A percentile compares a stretch with the other conserved stretches of the same genome.
These are phyloP conservation scores for Globisporangium takayamanum DNA, from an alignment of 352 stramenopile genomes.

Conservation along the genomic window DNA sequence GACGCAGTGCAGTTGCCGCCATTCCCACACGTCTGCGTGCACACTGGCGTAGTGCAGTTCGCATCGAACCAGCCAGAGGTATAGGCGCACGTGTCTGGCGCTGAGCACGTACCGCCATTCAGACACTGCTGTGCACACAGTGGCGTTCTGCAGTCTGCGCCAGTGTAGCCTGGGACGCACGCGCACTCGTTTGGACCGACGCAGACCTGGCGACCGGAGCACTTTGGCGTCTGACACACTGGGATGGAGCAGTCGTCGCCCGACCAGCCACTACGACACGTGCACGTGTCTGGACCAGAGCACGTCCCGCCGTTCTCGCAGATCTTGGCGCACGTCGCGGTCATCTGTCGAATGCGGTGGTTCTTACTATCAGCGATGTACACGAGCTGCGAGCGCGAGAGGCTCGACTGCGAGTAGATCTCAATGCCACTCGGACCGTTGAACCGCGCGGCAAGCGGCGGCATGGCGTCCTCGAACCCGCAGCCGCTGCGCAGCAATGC, in stretches of 20 bases:
- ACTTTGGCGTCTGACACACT: conserved; percentile 40
- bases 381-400: conserved; percentile 56
- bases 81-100: conserved; percentile 93
- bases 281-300: conserved; percentile 80
- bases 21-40: conserved; percentile 94
- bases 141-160: conserved; percentile 60
- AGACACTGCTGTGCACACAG: conserved; percentile 88
- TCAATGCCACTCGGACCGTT: conserved; percentile 57
- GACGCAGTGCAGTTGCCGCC: conserved; percentile 92
- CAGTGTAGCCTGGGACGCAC: conserved; percentile 91
- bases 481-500: conserved; percentile 80
- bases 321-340: conserved; percentile 86
- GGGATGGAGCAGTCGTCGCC: conserved; percentile 88
- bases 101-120: conserved; percentile 83
- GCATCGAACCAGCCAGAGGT: conserved; percentile 91
- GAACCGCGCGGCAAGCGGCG: conserved; percentile 77
- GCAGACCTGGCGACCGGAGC: conserved; percentile 76
- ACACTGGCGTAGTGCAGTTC: conserved; percentile 96
- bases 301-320: conserved; percentile 95
- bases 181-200: conserved; percentile 88
- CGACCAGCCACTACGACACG: conserved; percentile 81
- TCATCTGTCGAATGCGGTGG: conserved; percentile 89
- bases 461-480: conserved; percentile 82
- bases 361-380: conserved; percentile 93
- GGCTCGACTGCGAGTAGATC: conserved; percentile 47